Percentiles rank a stretch among this genome's conserved stretches.
Conservation (phyloP, 2,329 filamentous ascomycete genomes). For the Huntiella omanensis region DNA sequence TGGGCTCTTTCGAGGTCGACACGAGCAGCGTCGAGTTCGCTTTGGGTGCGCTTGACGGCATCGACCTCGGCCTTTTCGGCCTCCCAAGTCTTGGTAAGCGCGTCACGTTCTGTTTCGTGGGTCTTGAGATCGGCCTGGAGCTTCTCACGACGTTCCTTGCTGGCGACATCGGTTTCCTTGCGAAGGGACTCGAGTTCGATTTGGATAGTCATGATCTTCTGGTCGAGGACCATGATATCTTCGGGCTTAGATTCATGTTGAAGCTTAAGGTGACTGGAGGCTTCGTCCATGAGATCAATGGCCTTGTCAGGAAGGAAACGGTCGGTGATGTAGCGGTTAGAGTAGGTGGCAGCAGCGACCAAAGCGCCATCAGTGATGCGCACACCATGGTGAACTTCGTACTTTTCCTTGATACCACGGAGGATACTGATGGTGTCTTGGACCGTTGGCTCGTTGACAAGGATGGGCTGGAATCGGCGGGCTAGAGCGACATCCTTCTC, state of each 20-base stretch:
- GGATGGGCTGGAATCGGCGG: slow-evolving; percentile 80
- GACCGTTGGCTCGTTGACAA: slow-evolving; percentile 80
- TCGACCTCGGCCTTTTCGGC: slow-evolving; percentile 75
- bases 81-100: slow-evolving; percentile 71
- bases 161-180: slow-evolving; percentile 83
- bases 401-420: slow-evolving; percentile 90
- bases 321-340: slow-evolving; percentile 92
- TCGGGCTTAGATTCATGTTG: slow-evolving; percentile 97
- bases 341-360: slow-evolving; percentile 79
- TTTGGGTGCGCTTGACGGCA: slow-evolving; percentile 68
- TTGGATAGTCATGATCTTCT: slow-evolving; percentile 92
- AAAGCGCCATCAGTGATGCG: slow-evolving; percentile 82
- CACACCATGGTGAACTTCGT: slow-evolving; percentile 93
- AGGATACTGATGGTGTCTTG: slow-evolving; percentile 90
- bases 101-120: slow-evolving; percentile 58
- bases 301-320: slow-evolving; percentile 93
- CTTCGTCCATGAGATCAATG: slow-evolving; percentile 92
- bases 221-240: slow-evolving; percentile 76
- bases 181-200: slow-evolving; percentile 89
- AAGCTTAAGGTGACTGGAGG: slow-evolving; percentile 70
- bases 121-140: slow-evolving; percentile 58
- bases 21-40: slow-evolving; percentile 69
- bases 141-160: slow-evolving; percentile 71
- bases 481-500: slow-evolving; percentile 93
- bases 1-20: slow-evolving; percentile 78